Percentiles rank a stretch among this genome's conserved stretches.
phyloP scores from a whole-genome alignment of 306 rosid genomes.

The Mucuna pruriens region DNA sequence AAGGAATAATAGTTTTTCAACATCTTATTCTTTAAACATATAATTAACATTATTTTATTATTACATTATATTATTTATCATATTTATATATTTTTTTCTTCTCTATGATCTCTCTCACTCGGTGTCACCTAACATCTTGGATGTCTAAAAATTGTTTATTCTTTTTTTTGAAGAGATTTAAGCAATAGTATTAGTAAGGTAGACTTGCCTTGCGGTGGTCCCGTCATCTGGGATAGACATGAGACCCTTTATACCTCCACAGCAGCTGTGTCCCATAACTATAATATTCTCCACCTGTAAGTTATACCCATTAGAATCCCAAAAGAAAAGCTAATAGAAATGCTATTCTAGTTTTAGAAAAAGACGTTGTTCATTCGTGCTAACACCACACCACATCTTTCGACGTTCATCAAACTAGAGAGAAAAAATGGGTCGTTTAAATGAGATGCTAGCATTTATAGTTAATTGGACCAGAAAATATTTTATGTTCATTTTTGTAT shows the following conservation, averaged over 20 bases:
- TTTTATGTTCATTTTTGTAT: not conserved
- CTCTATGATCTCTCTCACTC: too few relatives aligned
- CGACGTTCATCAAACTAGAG: not conserved
- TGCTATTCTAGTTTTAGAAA: constrained; percentile 16
- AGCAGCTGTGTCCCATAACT: constrained; percentile 94
- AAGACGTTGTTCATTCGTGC: not conserved
- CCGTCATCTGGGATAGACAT: constrained; percentile 96
- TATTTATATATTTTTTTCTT: too few relatives aligned
- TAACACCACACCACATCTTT: not conserved
- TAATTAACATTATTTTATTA: too few relatives aligned
- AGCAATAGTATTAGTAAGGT: not conserved
- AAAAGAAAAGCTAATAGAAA: not conserved
- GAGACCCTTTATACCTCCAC: constrained; percentile 98
- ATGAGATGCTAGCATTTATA: not conserved
- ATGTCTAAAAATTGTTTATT: too few relatives aligned
- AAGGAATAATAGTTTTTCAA: too few relatives aligned
- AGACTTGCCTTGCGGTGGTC: constrained; percentile 65
- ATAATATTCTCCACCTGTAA: constrained; percentile 90
- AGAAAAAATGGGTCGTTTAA: not conserved
- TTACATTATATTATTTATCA: too few relatives aligned
- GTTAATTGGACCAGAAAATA: not conserved
- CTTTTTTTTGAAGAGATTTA: too few relatives aligned
- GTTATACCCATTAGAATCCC: constrained; percentile 14
- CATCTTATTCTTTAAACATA: too few relatives aligned
- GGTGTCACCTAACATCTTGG: too few relatives aligned